Percentiles rank a stretch among this genome's conserved stretches.
These are phyloP conservation scores for Candida insectorum DNA, from an alignment of 805 yeast species.

Conservation along the genomic window DNA sequence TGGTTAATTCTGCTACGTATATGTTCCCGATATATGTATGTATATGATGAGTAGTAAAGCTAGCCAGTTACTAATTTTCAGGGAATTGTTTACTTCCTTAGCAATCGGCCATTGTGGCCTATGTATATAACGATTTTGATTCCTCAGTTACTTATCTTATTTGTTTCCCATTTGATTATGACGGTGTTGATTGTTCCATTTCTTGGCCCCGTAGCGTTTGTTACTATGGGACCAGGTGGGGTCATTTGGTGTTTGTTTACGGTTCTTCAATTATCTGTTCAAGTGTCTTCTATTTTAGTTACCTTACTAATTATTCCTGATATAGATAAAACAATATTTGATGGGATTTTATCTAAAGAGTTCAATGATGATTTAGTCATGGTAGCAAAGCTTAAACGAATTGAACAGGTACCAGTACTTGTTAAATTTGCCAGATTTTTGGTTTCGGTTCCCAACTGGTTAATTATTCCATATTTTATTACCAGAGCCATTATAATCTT, in stretches of 20 bases:
- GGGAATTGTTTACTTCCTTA: conserved; percentile 40
- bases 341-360: conserved; percentile 44
- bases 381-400: conserved; percentile 31
- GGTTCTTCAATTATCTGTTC: conserved; percentile 40
- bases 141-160: conserved; percentile 43
- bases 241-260: conserved; percentile 43
- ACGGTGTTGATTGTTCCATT: conserved; percentile 43
- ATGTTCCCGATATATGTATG: conserved; percentile 13
- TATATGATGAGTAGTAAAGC: not conserved
- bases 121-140: conserved; percentile 39
- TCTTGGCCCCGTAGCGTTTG: conserved; percentile 36
- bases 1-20: conserved; percentile 7
- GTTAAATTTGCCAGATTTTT: conserved; percentile 26
- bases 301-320: conserved; percentile 44
- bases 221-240: conserved; percentile 52
- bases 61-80: conserved; percentile 4
- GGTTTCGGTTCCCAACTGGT: conserved; percentile 30
- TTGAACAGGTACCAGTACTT: conserved; percentile 26
- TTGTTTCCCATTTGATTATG: conserved; percentile 31
- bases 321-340: conserved; percentile 46
- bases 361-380: conserved; percentile 44
- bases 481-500: conserved; percentile 32
- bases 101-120: conserved; percentile 45
- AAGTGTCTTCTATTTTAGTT: conserved; percentile 41
- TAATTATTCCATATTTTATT: conserved; percentile 41